Evolutionary conservation across 495 filamentous ascomycete species (phyloP).

Genomic region (Pyronema omphalodes): DNA sequence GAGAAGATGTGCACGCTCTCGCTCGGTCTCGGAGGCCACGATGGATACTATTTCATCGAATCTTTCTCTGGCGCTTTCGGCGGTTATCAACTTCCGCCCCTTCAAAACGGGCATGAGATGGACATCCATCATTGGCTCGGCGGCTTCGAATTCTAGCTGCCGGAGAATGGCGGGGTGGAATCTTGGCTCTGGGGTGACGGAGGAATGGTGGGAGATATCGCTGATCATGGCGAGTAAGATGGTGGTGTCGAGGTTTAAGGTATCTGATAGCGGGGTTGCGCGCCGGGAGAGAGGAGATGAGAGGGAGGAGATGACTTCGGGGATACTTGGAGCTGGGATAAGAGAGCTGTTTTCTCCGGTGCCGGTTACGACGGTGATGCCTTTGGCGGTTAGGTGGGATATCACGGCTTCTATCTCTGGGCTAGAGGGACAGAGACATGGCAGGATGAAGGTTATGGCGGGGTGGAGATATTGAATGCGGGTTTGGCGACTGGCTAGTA

Average conservation of each 20-base stretch:
- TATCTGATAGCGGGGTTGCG: conserved; percentile 15
- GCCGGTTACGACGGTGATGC: conserved; percentile 34
- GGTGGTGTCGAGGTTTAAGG: conserved; percentile 28
- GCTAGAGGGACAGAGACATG: conserved; percentile 34
- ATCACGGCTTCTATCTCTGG: conserved; percentile 39
- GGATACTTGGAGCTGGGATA: not conserved
- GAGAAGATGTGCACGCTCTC: conserved; percentile 23
- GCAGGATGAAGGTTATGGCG: conserved; percentile 39
- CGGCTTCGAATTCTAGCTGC: conserved; percentile 24
- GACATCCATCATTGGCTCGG: conserved; percentile 22
- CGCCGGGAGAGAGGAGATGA: not conserved
- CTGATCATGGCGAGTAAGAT: conserved; percentile 27
- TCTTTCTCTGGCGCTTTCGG: conserved; percentile 24
- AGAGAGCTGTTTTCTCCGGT: not conserved
- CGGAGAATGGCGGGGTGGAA: conserved; percentile 25
- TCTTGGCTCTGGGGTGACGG: conserved; percentile 19
- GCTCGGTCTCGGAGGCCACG: conserved; percentile 27
- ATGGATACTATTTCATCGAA: conserved; percentile 27
- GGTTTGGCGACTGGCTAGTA: conserved; percentile 33
- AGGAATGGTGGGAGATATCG: conserved; percentile 27
- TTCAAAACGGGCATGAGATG: conserved; percentile 26
- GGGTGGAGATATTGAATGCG: conserved; percentile 41
- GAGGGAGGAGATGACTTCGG: not conserved
- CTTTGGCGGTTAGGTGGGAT: conserved; percentile 36
- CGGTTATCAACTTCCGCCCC: conserved; percentile 26